Evolutionary conservation across 1,284 basidiomycete genomes (phyloP).

Genomic region (Inonotus obliquus): DNA sequence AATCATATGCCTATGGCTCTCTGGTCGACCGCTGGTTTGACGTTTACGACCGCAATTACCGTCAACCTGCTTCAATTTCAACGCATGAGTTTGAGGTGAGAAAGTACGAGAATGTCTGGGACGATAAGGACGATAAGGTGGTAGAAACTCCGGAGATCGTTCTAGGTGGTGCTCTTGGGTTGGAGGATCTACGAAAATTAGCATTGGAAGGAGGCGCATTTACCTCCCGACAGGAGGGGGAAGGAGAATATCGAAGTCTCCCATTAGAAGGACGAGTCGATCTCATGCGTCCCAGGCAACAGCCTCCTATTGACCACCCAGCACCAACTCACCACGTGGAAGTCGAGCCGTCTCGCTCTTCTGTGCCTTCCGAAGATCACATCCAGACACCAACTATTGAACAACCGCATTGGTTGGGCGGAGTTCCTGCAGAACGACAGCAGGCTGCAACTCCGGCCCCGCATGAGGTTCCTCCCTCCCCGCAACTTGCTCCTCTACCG

Average conservation of each 20-base stretch:
- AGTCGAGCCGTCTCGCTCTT: constrained; percentile 16
- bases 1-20: constrained; percentile 67
- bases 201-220: constrained; percentile 54
- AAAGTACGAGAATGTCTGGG: constrained; percentile 73
- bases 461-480: constrained; percentile 43
- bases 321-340: constrained; percentile 13
- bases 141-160: constrained; percentile 27
- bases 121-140: constrained; percentile 50
- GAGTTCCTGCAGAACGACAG: constrained; percentile 30
- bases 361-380: not conserved
- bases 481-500: constrained; percentile 28
- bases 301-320: constrained; percentile 27
- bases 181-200: constrained; percentile 67
- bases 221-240: constrained; percentile 28
- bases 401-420: constrained; percentile 21
- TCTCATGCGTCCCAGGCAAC: constrained; percentile 63
- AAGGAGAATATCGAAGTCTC: constrained; percentile 73
- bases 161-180: constrained; percentile 39
- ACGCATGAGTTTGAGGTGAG: constrained; percentile 58
- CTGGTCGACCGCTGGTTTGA: constrained; percentile 89
- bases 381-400: constrained; percentile 27
- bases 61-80: constrained; percentile 41
- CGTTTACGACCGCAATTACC: constrained; percentile 86
- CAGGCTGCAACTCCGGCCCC: constrained; percentile 55
- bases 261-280: constrained; percentile 85